Evolutionary conservation across 208 protist genomes (phyloP), one percentile per base, ranked within the genome.

Genomic region (Trypanosoma lewisi): DNA sequence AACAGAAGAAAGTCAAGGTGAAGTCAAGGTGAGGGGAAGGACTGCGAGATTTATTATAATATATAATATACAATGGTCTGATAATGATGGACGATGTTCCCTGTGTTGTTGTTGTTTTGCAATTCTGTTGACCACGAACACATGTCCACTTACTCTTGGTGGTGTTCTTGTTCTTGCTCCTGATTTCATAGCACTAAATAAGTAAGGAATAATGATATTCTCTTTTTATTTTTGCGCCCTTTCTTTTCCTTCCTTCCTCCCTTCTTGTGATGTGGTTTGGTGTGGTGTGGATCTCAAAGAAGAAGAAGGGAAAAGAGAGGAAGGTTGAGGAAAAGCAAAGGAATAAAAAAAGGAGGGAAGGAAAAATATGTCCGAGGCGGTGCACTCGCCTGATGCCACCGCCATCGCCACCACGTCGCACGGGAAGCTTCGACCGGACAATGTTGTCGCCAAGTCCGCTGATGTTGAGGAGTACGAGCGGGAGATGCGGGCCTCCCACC

Each of bases 401-500:
- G n/a, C n/a, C n/a, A n/a, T n/a, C n/a, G n/a, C n/a, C 42, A 47
- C n/a, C 42, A 21, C 42, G 17, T 19, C 42, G 42, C n/a, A 47
- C 16, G 42, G 42, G 9, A 21, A 47, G 16, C 16, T 21, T 0
- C 42, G 23, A 19, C 42, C 16, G n/a, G n/a, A n/a, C n/a, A n/a
- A n/a, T n/a, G n/a, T n/a, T n/a, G n/a, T n/a, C n/a, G n/a, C n/a
- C n/a, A n/a, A n/a, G n/a, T n/a, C n/a, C n/a, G n/a, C n/a, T n/a
- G n/a, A n/a, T n/a, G n/a, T n/a, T n/a, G 60, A 59, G 45, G 55
- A 67, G 27, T 34, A n/a, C 19, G 21, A 45, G 39, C 58, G 28
- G 25, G 57, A 50, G 25, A 28, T 28, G 27, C 9, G 25, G 27
- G 50, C 52, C 17, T 11, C 41, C 12, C 49, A 49, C 17, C 23